Evolutionary conservation across 2,329 filamentous ascomycete species (phyloP).

Genomic region (Penicillium thymicola): DNA sequence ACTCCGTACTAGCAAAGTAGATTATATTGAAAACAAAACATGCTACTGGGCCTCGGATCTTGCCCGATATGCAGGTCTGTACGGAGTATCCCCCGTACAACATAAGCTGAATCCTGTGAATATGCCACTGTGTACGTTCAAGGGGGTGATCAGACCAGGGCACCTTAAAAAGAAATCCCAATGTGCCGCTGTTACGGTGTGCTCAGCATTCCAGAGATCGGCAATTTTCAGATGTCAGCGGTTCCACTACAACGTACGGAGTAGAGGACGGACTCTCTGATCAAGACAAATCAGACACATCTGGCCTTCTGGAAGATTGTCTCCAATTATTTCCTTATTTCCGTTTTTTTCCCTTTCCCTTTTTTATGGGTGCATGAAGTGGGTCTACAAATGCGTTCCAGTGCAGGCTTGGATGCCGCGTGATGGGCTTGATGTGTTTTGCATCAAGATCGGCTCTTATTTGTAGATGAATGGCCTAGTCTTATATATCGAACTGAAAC

Average conservation of each 20-base stretch:
- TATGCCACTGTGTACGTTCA: background rate
- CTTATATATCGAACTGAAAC: too few species aligned
- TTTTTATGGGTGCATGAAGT: slow-evolving; percentile 18
- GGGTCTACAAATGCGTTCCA: slow-evolving; percentile 20
- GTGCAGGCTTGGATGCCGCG: slow-evolving; percentile 16
- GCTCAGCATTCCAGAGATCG: slow-evolving; percentile 21
- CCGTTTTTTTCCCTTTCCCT: background rate
- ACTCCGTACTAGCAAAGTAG: background rate
- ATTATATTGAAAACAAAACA: background rate
- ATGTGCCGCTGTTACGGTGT: slow-evolving; percentile 13
- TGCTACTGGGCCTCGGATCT: slow-evolving; percentile 1
- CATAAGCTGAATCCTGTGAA: background rate
- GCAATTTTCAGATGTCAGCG: slow-evolving; percentile 19
- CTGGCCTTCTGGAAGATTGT: slow-evolving; percentile 22
- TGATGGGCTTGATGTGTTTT: slow-evolving; percentile 16
- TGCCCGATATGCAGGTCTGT: slow-evolving; percentile 1
- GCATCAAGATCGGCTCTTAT: slow-evolving; percentile 6
- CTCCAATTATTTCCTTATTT: slow-evolving; percentile 12
- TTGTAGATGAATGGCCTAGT: too few species aligned
- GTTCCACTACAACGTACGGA: slow-evolving; percentile 12
- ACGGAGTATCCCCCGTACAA: background rate
- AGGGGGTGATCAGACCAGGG: background rate
- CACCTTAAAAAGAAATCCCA: background rate
- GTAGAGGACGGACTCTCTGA: slow-evolving; percentile 2
- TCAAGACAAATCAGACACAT: slow-evolving; percentile 2